Evolutionary conservation across 2,329 filamentous ascomycete genomes (phyloP), one percentile per base, ranked within the genome.

Genomic region (Apiospora aurea): DNA sequence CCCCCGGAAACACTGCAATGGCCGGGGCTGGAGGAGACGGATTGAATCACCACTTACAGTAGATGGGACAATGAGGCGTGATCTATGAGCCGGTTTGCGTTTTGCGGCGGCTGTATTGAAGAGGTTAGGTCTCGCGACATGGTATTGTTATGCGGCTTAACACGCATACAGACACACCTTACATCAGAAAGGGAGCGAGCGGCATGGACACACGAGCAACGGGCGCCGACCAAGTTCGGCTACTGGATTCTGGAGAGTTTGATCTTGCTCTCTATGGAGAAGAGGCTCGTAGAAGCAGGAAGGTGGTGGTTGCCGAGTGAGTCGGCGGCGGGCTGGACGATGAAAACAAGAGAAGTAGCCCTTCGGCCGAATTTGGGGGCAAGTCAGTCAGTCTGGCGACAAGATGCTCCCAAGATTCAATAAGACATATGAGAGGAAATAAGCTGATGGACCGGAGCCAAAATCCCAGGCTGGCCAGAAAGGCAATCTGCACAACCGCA

Each of bases 1-100:
- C 66, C 34, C 26, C 66, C 66, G 66, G 66, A 38, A 68, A 68
- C 66, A 47, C 29, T 29, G 66, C 66, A 34, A 68, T 68, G 66
- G 21, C 26, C n/a, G 66, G 66, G 10, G n/a, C 16, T n/a, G 10
- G 41, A 68, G 21, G 13, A 68, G 21, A 29, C 29, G 57, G 41
- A 41, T 14, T 64, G 57, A 29, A 64, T 64, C 57, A n/a, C 34
- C 10, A 64, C 57, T 64, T 64, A 64, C 57, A 64, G 57, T 64
- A 64, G 34, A 64, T 64, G 34, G 57, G 21, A 24, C 34, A 64
- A 64, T 8, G 38, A 64, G 57, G 34, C 57, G 29, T 64, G 57
- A 41, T 41, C 3, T 41, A 0, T 41, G 34, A n/a, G 34, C 34
- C 34, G 34, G 24, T 64, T 41, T 38, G 34, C 57, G 57, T 41